phyloP scores from a whole-genome alignment of 2,329 filamentous ascomycete genomes.

The Epichloe aotearoae region DNA sequence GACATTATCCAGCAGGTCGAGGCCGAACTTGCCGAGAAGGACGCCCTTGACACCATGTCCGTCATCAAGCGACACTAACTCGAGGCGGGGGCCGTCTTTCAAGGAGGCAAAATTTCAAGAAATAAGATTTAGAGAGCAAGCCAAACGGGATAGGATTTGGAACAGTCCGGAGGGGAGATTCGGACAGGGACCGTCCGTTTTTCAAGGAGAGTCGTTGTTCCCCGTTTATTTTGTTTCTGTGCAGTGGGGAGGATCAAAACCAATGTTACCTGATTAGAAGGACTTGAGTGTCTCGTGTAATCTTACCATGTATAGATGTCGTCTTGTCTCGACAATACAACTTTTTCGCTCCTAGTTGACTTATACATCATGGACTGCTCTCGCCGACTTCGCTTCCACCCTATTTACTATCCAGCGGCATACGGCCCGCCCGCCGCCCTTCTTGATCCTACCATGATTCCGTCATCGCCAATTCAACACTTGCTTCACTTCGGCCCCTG shows the following conservation, averaged over 20 bases:
- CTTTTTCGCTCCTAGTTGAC: not conserved
- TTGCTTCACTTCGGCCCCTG: not conserved
- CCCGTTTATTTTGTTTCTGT: not conserved
- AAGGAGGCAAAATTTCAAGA: not conserved
- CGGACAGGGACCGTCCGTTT: not conserved
- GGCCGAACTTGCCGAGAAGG: slow-evolving; percentile 37
- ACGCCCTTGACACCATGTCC: slow-evolving; percentile 36
- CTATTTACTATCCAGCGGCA: too few relatives aligned
- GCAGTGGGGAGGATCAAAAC: not conserved
- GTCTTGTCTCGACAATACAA: slow-evolving; percentile 7
- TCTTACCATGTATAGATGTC: slow-evolving; percentile 7
- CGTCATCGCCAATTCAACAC: not conserved
- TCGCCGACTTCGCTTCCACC: too few relatives aligned
- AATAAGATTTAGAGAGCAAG: not conserved
- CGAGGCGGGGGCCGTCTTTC: not conserved
- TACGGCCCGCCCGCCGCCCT: too few relatives aligned
- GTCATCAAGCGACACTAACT: slow-evolving; percentile 36
- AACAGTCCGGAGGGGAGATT: not conserved
- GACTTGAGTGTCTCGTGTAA: slow-evolving; percentile 8
- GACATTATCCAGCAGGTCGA: slow-evolving; percentile 39
- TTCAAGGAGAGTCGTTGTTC: not conserved
- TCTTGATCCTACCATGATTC: not conserved
- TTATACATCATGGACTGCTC: too few relatives aligned
- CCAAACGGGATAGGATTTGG: not conserved
- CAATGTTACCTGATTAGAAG: not conserved